A percentile compares a stretch with the other conserved stretches of the same genome.
Conservation (phyloP, 1,139 yeast genomes). For the Yamadazyma conglobata region DNA sequence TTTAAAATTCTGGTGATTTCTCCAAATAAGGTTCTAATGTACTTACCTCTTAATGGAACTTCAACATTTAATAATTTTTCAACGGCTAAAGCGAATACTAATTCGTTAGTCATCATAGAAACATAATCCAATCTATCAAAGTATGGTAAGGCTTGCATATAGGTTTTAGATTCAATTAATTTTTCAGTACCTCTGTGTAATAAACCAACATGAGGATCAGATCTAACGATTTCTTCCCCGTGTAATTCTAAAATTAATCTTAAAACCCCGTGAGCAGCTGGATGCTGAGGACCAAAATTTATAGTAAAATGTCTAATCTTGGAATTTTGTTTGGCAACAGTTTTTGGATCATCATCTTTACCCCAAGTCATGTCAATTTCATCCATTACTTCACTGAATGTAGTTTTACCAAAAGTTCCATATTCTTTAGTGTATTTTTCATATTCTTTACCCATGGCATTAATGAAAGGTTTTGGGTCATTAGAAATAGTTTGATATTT, state of each 20-base stretch:
- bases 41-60: constrained; percentile 80
- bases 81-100: constrained; percentile 79
- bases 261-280: constrained; percentile 93
- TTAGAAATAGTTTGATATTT: constrained; percentile 14
- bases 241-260: constrained; percentile 81
- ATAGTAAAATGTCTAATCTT: constrained; percentile 85
- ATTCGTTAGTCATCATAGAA: constrained; percentile 91
- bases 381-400: constrained; percentile 45
- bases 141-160: constrained; percentile 84
- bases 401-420: constrained; percentile 37
- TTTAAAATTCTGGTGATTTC: constrained; percentile 83
- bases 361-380: constrained; percentile 49
- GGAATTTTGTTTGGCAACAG: constrained; percentile 44
- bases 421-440: constrained; percentile 34
- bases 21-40: constrained; percentile 82
- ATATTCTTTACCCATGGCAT: constrained; percentile 37
- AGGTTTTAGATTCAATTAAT: constrained; percentile 79
- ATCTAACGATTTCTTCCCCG: constrained; percentile 84
- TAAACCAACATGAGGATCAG: constrained; percentile 87
- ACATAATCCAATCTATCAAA: constrained; percentile 87
- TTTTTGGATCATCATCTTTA: constrained; percentile 42
- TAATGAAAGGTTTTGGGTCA: constrained; percentile 28
- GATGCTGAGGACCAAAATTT: constrained; percentile 93
- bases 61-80: constrained; percentile 84
- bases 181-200: constrained; percentile 89